Conservation (phyloP, 2,329 filamentous ascomycete genomes). For the Aspergillus eucalypticola region DNA sequence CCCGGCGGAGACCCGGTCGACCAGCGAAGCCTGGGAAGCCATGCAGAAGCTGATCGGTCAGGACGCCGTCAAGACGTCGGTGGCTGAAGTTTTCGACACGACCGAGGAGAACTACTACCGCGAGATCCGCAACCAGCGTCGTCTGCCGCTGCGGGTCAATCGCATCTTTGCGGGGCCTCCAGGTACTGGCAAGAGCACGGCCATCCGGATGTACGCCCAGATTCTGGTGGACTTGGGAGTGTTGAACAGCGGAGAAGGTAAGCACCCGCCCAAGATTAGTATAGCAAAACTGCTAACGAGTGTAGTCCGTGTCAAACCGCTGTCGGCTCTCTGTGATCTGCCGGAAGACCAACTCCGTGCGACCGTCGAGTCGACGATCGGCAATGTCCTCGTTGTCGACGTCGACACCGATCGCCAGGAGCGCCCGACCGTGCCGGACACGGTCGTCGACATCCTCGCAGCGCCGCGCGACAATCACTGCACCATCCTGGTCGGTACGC, state of each 20-base stretch:
- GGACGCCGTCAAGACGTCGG: conserved; percentile 18
- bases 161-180: conserved; percentile 22
- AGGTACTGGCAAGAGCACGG: conserved; percentile 25
- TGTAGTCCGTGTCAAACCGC: conserved; percentile 7
- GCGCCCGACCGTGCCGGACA: conserved; percentile 8
- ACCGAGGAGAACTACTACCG: conserved; percentile 22
- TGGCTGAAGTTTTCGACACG: conserved; percentile 18
- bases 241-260: conserved; percentile 16
- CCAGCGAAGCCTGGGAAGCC: conserved; percentile 19
- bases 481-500: conserved; percentile 16
- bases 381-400: conserved; percentile 20
- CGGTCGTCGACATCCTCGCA: conserved; percentile 7
- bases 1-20: conserved; percentile 13
- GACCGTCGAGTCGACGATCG: conserved; percentile 12
- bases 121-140: conserved; percentile 21
- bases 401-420: conserved; percentile 14
- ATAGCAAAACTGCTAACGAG: not conserved
- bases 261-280: not conserved
- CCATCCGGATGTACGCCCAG: conserved; percentile 22
- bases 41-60: conserved; percentile 22
- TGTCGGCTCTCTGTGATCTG: conserved; percentile 8
- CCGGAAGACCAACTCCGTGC: conserved; percentile 3
- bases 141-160: conserved; percentile 18
- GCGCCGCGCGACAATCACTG: conserved; percentile 15
- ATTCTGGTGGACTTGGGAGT: conserved; percentile 22